Evolutionary conservation across 78 protist genomes (phyloP), one percentile per base, ranked within the genome.

Genomic region (Dictyostelium brefeldianum): DNA sequence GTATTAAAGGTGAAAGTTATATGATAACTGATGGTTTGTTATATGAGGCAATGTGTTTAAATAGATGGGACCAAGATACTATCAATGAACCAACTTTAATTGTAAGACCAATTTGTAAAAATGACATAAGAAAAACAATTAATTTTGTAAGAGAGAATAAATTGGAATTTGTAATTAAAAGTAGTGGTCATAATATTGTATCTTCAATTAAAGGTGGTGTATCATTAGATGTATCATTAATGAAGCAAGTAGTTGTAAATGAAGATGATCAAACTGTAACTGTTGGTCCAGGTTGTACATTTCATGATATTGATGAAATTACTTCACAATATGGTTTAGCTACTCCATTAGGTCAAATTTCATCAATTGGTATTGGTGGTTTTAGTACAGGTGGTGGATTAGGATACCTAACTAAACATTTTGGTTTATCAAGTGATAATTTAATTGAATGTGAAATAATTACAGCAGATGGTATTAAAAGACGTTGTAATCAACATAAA

Each of bases 321-420:
- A 73, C 79, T 1, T 73, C 79, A 43, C 8, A 73, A 73, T 46
- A 73, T 46, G 79, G 79, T 46, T 15, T 73, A 3, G 79, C 31
- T 43, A 46, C 46, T 0, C 79, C 79, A 6, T 73, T 73, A 5
- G 80, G 91, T 36, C 84, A 75, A 22, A 36, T 84, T 47, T 15
- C 46, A 18, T 53, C 80, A 83, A 74, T 81, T 22, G 81, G 91
- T 8, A n/a, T 84, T 6, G 71, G 71, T 27, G 91, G 91, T 11
- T 77, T 46, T 50, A 81, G 48, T 27, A 10, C 41, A 11, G 91
- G 91, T 75, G 91, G 91, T 36, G 91, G 91, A n/a, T 25, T 84
- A 9, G 91, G 91, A 12, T 50, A 77, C 22, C 53, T 84, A n/a
- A 48, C 78, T 14, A 64, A 81, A 50, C 8, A 12, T 0, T 27